Evolutionary conservation across 2,329 filamentous ascomycete species (phyloP).

Genomic region (Epichloe hybrida): DNA sequence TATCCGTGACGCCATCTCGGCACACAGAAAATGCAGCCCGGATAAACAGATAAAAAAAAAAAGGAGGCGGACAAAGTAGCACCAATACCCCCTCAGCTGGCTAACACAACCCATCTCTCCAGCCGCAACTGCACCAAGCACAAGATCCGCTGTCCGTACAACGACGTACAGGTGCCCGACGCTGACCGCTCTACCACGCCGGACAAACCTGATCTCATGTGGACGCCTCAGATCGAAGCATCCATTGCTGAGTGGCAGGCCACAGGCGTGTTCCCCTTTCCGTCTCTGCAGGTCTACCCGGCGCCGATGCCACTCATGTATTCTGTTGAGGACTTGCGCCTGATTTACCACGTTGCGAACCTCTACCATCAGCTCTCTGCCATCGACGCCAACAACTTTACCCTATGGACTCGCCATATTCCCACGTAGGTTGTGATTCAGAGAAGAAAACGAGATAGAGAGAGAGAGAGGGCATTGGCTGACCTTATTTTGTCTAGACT

Average conservation of each 20-base stretch:
- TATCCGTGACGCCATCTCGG: constrained; percentile 1
- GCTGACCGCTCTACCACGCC: constrained; percentile 46
- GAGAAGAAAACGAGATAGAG: not conserved
- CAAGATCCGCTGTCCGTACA: constrained; percentile 96
- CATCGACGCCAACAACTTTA: constrained; percentile 69
- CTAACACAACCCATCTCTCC: constrained; percentile 11
- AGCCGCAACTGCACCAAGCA: constrained; percentile 98
- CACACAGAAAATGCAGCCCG: not conserved
- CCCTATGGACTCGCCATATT: constrained; percentile 85
- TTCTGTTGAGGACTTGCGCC: constrained; percentile 63
- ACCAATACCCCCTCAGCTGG: not conserved
- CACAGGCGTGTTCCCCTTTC: constrained; percentile 76
- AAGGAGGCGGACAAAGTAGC: not conserved
- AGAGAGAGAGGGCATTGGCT: not conserved
- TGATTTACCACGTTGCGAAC: constrained; percentile 82
- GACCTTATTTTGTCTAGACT: constrained; percentile 10
- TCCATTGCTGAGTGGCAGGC: constrained; percentile 72
- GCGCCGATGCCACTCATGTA: constrained; percentile 60
- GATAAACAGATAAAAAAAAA: not conserved
- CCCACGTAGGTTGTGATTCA: constrained; percentile 54
- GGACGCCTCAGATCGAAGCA: constrained; percentile 73
- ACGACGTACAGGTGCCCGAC: constrained; percentile 61
- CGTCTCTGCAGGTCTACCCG: constrained; percentile 64
- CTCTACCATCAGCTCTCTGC: constrained; percentile 72
- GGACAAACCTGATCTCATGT: constrained; percentile 60